A percentile compares a stretch with the other conserved stretches of the same genome.
These are phyloP conservation scores for Mucor racemosus DNA, from an alignment of 371 early-diverging fungal species.

Conservation along the genomic window DNA sequence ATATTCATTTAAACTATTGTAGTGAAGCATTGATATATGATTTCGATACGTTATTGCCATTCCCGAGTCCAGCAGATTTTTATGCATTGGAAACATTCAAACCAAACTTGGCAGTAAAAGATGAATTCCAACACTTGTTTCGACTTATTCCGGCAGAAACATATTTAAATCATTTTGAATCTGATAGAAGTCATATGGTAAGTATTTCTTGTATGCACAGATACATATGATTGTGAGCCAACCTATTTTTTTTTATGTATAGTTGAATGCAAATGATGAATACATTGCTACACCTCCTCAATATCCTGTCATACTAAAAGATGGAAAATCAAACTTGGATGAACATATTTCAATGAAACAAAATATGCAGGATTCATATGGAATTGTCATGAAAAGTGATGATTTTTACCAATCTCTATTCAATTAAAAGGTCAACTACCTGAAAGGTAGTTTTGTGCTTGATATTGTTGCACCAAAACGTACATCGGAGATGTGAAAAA, in stretches of 20 bases:
- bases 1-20: not conserved
- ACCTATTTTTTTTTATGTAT: too few species aligned
- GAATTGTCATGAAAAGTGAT: not conserved
- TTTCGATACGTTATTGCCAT: constrained; percentile 41
- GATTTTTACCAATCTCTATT: constrained; percentile 2
- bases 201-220: not conserved
- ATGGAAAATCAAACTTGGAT: constrained; percentile 19
- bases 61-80: constrained; percentile 33
- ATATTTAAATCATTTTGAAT: constrained; percentile 40
- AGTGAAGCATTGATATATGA: constrained; percentile 33
- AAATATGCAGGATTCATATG: not conserved
- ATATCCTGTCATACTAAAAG: constrained; percentile 31
- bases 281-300: constrained; percentile 36
- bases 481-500: constrained; percentile 8
- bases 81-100: constrained; percentile 37
- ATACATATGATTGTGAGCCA: too few species aligned
- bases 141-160: constrained; percentile 39
- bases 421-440: not conserved
- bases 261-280: constrained; percentile 32
- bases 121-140: constrained; percentile 30
- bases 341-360: constrained; percentile 30
- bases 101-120: constrained; percentile 28
- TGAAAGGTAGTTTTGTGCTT: not conserved
- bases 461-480: not conserved
- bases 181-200: constrained; percentile 55